Evolutionary conservation across 1,284 basidiomycete genomes (phyloP), one percentile per base, ranked within the genome.

Genomic region (Meripilus lineatus): DNA sequence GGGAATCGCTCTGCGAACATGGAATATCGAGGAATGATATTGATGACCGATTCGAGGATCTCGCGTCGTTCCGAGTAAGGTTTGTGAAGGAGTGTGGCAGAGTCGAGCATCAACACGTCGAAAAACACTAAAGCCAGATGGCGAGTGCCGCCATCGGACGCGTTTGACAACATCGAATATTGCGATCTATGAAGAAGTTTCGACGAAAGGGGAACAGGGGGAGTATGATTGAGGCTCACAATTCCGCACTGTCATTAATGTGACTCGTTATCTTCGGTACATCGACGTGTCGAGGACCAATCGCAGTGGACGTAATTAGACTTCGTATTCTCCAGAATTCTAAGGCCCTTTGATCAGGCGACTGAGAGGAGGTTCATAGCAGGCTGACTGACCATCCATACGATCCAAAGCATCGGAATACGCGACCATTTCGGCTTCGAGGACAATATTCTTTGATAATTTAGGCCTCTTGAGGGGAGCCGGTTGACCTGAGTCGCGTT

Each of bases 341-440:
- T 87, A 42, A n/a, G 15, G n/a, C 5, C 11, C 17, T 21, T 32
- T 33, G 7, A 26, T 38, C 28, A 24, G 26, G 32, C 42, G 17
- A 26, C 15, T 13, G 14, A 32, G 21, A n/a, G 2, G 5, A 11
- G 18, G 8, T 2, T 20, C 18, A 17, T 37, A 11, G 45, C 21
- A 13, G 2, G 36, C n/a, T 33, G 32, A 51, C 64, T 40, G 48
- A 83, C 84, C 84, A 47, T 85, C 81, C 30, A 87, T 71, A 18
- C 64, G 61, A 20, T 68, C 45, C 17, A 59, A 57, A 0, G 59
- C 63, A 21, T 82, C 83, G 38, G 84, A 77, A 60, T 76, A 93
- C 0, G 88, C 81, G 4, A 93, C 81, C 77, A 94, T 89, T 63
- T 95, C 92, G 1, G 89, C 89, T 58, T 95, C 92, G 0, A 94